Evolutionary conservation across 2,329 filamentous ascomycete species (phyloP).

Genomic region (Fusarium paranaense): DNA sequence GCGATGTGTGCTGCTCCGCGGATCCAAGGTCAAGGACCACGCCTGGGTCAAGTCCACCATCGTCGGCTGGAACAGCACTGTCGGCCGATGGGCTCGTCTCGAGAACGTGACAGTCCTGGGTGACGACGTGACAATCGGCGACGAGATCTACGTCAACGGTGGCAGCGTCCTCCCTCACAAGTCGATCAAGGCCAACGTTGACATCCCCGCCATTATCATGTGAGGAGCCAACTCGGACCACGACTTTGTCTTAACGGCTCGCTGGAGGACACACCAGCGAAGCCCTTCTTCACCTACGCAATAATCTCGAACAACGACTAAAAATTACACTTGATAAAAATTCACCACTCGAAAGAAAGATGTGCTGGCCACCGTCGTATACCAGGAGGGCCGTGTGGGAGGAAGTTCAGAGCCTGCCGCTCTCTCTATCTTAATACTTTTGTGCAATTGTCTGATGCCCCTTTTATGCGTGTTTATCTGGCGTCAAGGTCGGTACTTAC

Average conservation of each 20-base stretch:
- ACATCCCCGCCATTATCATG: slow-evolving; percentile 79
- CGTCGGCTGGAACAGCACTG: slow-evolving; percentile 96
- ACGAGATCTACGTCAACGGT: slow-evolving; percentile 98
- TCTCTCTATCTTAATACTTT: slow-evolving; percentile 43
- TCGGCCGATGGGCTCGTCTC: slow-evolving; percentile 94
- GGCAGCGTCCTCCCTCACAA: slow-evolving; percentile 96
- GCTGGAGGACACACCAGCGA: slow-evolving; percentile 40
- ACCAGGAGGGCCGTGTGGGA: slow-evolving; percentile 32
- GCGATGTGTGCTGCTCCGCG: slow-evolving; percentile 88
- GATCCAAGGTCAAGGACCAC: slow-evolving; percentile 97
- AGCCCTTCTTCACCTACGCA: slow-evolving; percentile 13
- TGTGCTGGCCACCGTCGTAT: slow-evolving; percentile 44
- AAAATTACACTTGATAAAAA: slow-evolving; percentile 35
- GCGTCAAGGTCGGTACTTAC: slow-evolving; percentile 44
- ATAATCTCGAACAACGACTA: slow-evolving; percentile 36
- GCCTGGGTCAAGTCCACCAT: slow-evolving; percentile 99
- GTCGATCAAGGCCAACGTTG: slow-evolving; percentile 98
- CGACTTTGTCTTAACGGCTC: slow-evolving; percentile 5
- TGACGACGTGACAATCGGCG: slow-evolving; percentile 96
- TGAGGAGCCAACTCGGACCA: slow-evolving; percentile 54
- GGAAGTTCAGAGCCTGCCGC: slow-evolving; percentile 36
- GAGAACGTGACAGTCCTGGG: slow-evolving; percentile 99
- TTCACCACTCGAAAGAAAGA: slow-evolving; percentile 45
- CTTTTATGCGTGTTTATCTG: slow-evolving; percentile 47
- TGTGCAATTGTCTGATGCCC: slow-evolving; percentile 44